phyloP scores from a whole-genome alignment of 1,284 basidiomycete genomes.

The Sanghuangporus weigelae region DNA sequence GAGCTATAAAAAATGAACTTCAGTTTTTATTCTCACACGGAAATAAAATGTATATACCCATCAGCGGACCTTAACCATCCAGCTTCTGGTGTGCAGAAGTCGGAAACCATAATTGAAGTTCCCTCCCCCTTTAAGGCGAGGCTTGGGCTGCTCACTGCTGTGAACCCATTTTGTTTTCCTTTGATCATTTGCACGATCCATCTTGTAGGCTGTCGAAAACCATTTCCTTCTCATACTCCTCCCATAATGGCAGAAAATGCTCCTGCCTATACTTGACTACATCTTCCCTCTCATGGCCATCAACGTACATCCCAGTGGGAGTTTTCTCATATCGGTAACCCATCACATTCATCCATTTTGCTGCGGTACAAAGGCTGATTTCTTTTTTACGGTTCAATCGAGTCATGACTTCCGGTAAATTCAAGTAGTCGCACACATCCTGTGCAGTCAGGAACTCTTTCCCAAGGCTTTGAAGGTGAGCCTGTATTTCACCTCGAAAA shows the following conservation, averaged over 20 bases:
- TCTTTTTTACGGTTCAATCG: slow-evolving; percentile 12
- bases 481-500: slow-evolving; percentile 17
- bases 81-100: slow-evolving; percentile 32
- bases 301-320: slow-evolving; percentile 30
- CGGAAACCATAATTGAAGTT: slow-evolving; percentile 30
- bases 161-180: slow-evolving; percentile 28
- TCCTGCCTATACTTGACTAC: slow-evolving; percentile 26
- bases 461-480: slow-evolving; percentile 14
- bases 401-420: neutral
- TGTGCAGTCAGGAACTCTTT: neutral
- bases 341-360: slow-evolving; percentile 27
- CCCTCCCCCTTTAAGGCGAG: slow-evolving; percentile 23
- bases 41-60: slow-evolving; percentile 1
- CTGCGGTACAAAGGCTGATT: slow-evolving; percentile 24
- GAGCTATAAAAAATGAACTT: neutral
- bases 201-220: slow-evolving; percentile 24
- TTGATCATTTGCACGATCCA: slow-evolving; percentile 34
- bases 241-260: slow-evolving; percentile 10
- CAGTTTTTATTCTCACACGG: neutral
- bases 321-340: slow-evolving; percentile 19
- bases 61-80: slow-evolving; percentile 22
- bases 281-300: slow-evolving; percentile 31
- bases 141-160: neutral
- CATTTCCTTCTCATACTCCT: slow-evolving; percentile 6
- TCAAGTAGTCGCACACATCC: neutral